Conservation (phyloP, 1,139 yeast genomes). For the Taphrina communis region DNA sequence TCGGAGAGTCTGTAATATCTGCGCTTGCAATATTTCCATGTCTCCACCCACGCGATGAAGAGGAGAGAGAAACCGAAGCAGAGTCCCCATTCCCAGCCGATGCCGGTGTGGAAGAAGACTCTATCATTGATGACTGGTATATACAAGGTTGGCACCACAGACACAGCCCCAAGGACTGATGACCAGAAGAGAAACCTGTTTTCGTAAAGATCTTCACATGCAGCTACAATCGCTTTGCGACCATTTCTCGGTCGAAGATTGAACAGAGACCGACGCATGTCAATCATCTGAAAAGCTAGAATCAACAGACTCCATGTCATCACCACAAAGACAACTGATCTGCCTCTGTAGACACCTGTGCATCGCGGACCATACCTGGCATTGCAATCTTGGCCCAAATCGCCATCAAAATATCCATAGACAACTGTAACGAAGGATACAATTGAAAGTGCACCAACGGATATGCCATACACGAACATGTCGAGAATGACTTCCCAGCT, state of each 20-base stretch:
- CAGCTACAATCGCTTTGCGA: slow-evolving; percentile 14
- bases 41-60: slow-evolving; percentile 44
- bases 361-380: slow-evolving; percentile 58
- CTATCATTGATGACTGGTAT: slow-evolving; percentile 83
- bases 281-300: slow-evolving; percentile 89
- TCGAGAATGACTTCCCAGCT: slow-evolving; percentile 74
- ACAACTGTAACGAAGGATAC: slow-evolving; percentile 69
- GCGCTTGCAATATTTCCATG: slow-evolving; percentile 46
- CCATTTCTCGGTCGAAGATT: slow-evolving; percentile 44
- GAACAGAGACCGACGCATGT: slow-evolving; percentile 60
- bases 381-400: slow-evolving; percentile 71
- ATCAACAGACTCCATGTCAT: slow-evolving; percentile 91
- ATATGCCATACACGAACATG: slow-evolving; percentile 73
- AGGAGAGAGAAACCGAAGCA: slow-evolving; percentile 65
- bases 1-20: slow-evolving; percentile 24
- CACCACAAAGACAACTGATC: slow-evolving; percentile 80
- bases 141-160: slow-evolving; percentile 82
- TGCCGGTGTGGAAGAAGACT: slow-evolving; percentile 77
- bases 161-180: slow-evolving; percentile 68
- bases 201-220: slow-evolving; percentile 45
- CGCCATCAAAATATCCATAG: slow-evolving; percentile 68
- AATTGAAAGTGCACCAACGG: slow-evolving; percentile 77
- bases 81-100: slow-evolving; percentile 84
- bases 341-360: slow-evolving; percentile 71
- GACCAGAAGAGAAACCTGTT: slow-evolving; percentile 88